Conservation (phyloP, 192 early-diverging fungal genomes). For the Entomortierella lignicola region DNA sequence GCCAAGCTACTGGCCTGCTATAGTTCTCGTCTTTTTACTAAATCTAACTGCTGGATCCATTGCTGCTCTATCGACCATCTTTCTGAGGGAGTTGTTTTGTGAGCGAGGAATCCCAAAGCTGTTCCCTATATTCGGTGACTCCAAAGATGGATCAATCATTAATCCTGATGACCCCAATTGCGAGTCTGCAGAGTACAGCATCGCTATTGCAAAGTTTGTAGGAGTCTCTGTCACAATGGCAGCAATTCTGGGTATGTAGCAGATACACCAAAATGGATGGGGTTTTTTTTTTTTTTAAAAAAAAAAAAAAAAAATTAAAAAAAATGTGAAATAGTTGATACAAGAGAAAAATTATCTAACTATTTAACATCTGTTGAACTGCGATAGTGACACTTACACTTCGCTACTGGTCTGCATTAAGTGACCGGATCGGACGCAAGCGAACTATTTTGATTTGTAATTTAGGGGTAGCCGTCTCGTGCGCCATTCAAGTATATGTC, state of each 20-base stretch:
- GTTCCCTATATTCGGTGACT: background rate
- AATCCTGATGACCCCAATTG: slow-evolving; percentile 1
- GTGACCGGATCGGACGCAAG: slow-evolving; percentile 31
- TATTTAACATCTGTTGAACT: background rate
- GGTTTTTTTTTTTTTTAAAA: no score
- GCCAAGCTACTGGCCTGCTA: slow-evolving; percentile 25
- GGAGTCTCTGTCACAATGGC: slow-evolving; percentile 7
- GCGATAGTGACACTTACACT: slow-evolving; percentile 2
- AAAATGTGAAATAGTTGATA: no score
- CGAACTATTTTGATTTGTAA: slow-evolving; percentile 6
- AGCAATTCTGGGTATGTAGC: slow-evolving; percentile 10
- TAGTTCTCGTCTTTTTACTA: slow-evolving; percentile 19
- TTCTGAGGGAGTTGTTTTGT: slow-evolving; percentile 31
- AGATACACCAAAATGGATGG: background rate
- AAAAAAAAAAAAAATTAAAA: no score
- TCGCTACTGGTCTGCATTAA: slow-evolving; percentile 23
- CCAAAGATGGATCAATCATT: background rate
- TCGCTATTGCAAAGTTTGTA: slow-evolving; percentile 35
- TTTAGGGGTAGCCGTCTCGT: background rate
- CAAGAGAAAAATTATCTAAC: no score
- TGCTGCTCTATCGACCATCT: background rate
- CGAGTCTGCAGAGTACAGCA: slow-evolving; percentile 34
- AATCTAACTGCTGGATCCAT: background rate
- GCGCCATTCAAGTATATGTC: background rate
- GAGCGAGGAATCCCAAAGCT: slow-evolving; percentile 30